phyloP scores from a whole-genome alignment of 2,329 filamentous ascomycete genomes.

The Hymenoscyphus albidus region DNA sequence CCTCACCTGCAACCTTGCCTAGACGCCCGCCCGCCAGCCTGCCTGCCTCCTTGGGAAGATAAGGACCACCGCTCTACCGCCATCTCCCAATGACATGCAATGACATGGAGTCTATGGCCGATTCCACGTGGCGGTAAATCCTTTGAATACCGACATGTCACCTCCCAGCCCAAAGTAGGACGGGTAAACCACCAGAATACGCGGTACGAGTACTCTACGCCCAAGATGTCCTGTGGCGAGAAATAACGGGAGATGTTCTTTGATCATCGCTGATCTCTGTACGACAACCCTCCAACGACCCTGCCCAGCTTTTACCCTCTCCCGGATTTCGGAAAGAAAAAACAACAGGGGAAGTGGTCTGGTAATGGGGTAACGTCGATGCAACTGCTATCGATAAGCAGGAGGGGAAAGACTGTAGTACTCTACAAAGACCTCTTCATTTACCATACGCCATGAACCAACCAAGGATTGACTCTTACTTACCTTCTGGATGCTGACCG shows the following conservation, averaged over 20 bases:
- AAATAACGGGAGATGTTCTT: neutral
- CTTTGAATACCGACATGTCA: neutral
- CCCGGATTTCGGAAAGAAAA: neutral
- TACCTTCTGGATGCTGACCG: slow-evolving; percentile 1
- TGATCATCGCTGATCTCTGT: neutral
- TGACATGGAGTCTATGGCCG: neutral
- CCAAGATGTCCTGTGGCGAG: neutral
- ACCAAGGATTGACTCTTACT: too few species aligned
- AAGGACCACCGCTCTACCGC: neutral
- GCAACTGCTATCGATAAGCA: neutral
- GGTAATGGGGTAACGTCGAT: neutral
- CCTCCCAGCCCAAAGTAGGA: neutral
- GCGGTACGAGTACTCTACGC: neutral
- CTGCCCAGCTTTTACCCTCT: neutral
- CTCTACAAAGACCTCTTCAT: neutral
- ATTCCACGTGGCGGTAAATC: neutral
- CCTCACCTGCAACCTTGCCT: neutral
- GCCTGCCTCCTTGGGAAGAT: slow-evolving; percentile 2
- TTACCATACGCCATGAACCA: too few species aligned
- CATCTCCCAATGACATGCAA: neutral
- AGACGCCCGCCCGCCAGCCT: too few species aligned
- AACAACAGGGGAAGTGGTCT: neutral
- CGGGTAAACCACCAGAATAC: neutral
- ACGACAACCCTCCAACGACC: neutral
- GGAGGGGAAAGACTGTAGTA: neutral